phyloP scores from a whole-genome alignment of 2,329 filamentous ascomycete species.

The Colletotrichum cereale region DNA sequence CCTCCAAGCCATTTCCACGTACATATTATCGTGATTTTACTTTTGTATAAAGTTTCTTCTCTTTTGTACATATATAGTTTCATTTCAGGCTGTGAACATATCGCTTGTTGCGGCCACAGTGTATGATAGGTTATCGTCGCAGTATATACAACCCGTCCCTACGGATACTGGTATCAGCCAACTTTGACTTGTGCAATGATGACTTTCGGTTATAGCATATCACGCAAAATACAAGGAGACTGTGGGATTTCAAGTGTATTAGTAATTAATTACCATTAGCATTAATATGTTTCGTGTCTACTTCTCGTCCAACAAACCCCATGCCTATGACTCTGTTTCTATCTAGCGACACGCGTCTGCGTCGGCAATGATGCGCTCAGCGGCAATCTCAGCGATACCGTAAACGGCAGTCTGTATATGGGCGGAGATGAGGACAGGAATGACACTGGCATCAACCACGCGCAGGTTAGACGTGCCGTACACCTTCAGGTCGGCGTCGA shows the following conservation, averaged over 20 bases:
- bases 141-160: background rate
- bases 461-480: conserved; percentile 62
- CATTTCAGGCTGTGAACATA: background rate
- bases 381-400: conserved; percentile 63
- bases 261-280: background rate
- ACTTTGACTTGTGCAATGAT: background rate
- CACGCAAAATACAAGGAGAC: background rate
- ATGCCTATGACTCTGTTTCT: no score
- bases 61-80: conserved; percentile 27
- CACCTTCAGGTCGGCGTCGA: conserved; percentile 57
- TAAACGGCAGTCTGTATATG: conserved; percentile 66
- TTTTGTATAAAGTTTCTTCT: conserved; percentile 32
- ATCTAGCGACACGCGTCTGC: conserved; percentile 9
- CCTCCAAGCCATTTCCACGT: conserved; percentile 10
- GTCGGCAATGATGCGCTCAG: conserved; percentile 45
- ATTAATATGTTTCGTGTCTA: background rate
- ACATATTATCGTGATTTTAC: conserved; percentile 25
- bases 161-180: no score
- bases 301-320: background rate
- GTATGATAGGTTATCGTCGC: background rate
- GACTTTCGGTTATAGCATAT: background rate
- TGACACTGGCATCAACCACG: conserved; percentile 62
- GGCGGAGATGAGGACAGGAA: conserved; percentile 61
- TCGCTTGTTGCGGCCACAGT: background rate
- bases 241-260: rapidly evolving